Base-by-base conservation (phyloP, 805 yeast species). In the Zygosaccharomyces rouxii region DNA sequence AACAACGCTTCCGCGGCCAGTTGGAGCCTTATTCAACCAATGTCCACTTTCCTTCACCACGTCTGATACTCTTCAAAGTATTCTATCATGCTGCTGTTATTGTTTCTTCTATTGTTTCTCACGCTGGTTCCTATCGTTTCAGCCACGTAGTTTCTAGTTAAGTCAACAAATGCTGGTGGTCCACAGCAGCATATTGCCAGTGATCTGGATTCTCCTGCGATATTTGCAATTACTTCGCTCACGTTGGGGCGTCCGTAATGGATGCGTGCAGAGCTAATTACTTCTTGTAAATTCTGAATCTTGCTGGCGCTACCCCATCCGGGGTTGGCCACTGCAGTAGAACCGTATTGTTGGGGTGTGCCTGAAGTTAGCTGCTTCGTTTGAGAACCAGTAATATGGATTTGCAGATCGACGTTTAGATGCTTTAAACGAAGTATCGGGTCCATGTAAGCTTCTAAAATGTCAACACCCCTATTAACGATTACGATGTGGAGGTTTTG, bases 61-160 rank as follows among this genome's bases (percentile, higher is more conserved):
- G 76, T 72, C 67, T 84, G 89, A 42, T 84, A 74, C 59, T 85
- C 90, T 62, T 88, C 95, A 59, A 73, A 82, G 58, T 81, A 81
- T 52, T 84, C 90, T 16, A 86, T 76, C 38, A 86, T 73, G 42
- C 74, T 70, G 13, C 19, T 14, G 21, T 33, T 16, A 33, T 33
- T 33, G 21, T 33, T 16, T 16, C 16, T 16, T 18, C 19, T 29
- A 29, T 21, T 13, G 42, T 25, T 39, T 13, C 72, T 62, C 45
- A 68, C 66, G 25, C 64, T 52, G 29, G 71, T 66, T 44, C 78
- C 57, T 52, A 56, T 46, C 4, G 74, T 60, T 41, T 68, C 50
- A 0, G 77, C 72, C 6, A 80, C 75, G 4, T 71, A 59, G 38
- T 69, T 62, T 58, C 90, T 72, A n/a, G 80, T 55, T 2, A 67